Base-by-base conservation (phyloP, 495 filamentous ascomycete genomes). In the Hapsidospora chrysogenum region DNA sequence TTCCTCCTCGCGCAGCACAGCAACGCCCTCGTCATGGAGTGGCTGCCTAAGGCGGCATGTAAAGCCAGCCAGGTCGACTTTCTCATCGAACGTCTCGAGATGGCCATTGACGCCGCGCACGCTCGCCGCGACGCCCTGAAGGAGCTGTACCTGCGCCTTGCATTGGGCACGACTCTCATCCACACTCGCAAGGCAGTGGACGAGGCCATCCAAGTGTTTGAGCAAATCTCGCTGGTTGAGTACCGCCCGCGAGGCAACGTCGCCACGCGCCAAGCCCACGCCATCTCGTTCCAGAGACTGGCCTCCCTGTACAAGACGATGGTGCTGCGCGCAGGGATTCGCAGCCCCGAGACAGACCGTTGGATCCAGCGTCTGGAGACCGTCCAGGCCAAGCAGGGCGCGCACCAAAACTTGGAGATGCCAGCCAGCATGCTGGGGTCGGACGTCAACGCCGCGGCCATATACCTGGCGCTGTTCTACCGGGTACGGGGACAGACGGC, bases 1-100 rank as follows among this genome's bases (percentile, higher is more conserved):
- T 33, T 40, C 6, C 22, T 40, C 6, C 11, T 33, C 13, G 11
- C 10, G 7, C 18, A 27, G 3, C 16, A 16, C 16, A 19, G 14
- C 14, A 31, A 31, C 14, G 14, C 11, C 11, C 17, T 27, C 17
- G 14, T 35, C 30, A 17, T 40, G 15, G 31, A 40, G 5, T 40
- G 31, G 38, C 17, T 40, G 9, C 38, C 38, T 13, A 31, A 31
- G n/a, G 32, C 38, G 16, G 38, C 38, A 5, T 21, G 17, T 9
- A 32, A 21, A 15, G 25, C 16, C 9, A 31, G 26, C 9, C 15
- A 28, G 17, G 31, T 25, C 2, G 23, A 17, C 13, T 34, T 40
- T 13, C 16, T 22, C 10, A 9, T 34, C 10, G 13, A 26, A 19
- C 30, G 30, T 17, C 23, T 19, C 13, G 32, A 35, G 17, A 28